Percentiles rank a stretch among this genome's conserved stretches.
These are phyloP conservation scores for Rhynchospora breviuscula DNA, from an alignment of 176 grass and related monocot genomes.

Conservation along the genomic window DNA sequence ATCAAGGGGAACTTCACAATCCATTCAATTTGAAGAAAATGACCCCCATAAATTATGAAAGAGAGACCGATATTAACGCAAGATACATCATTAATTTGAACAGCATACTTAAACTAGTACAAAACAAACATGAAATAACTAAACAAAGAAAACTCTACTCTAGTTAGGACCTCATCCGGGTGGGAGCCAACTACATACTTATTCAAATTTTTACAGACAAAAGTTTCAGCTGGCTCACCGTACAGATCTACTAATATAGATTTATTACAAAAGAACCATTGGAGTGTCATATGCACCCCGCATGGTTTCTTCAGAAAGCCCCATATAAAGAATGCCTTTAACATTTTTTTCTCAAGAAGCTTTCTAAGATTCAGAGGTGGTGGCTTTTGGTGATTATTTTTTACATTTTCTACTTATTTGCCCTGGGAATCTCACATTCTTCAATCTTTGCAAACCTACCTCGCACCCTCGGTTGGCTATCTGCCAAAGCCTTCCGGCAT, in stretches of 20 bases:
- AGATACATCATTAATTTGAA: neutral
- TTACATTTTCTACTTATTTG: slow-evolving; percentile 29
- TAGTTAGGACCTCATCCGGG: neutral
- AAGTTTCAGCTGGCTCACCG: neutral
- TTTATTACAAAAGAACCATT: slow-evolving; percentile 11
- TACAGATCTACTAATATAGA: slow-evolving; percentile 8
- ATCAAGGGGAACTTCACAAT: neutral
- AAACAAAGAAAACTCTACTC: slow-evolving; percentile 13
- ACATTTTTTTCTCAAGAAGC: neutral
- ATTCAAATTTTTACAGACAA: slow-evolving; percentile 17
- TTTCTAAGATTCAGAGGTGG: neutral
- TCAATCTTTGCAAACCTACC: slow-evolving; percentile 97
- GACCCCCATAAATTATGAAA: neutral
- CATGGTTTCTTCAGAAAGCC: slow-evolving; percentile 2
- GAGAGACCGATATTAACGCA: neutral
- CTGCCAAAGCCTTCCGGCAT: slow-evolving; percentile 96
- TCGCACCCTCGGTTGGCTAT: slow-evolving; percentile 93
- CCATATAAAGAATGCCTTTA: neutral
- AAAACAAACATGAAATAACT: neutral
- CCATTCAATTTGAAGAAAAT: neutral
- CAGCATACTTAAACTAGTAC: slow-evolving; percentile 14
- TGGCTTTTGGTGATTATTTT: neutral
- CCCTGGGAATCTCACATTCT: slow-evolving; percentile 46
- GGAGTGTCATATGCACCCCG: neutral
- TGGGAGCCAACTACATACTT: neutral